Evolutionary conservation across 2,329 filamentous ascomycete genomes (phyloP), one percentile per base, ranked within the genome.

Genomic region (Apiospora marii): DNA sequence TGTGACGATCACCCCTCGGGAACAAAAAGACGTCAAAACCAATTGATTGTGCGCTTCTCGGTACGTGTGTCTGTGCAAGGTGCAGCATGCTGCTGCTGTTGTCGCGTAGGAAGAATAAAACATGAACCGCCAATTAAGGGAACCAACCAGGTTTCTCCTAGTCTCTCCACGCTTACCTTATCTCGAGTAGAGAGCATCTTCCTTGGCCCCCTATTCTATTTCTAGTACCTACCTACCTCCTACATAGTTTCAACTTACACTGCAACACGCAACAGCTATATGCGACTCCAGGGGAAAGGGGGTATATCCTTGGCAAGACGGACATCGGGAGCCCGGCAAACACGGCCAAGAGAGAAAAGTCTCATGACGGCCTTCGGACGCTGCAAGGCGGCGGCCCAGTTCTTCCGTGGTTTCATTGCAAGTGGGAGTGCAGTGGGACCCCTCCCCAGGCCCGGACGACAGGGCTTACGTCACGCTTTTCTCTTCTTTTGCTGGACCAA

Each of bases 321-420:
- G 58, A 41, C 58, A 41, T 30, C 58, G 58, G 58, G 58, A 64
- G 58, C 58, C 58, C 58, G 34, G 58, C 58, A 64, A 64, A 64
- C 37, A 41, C 34, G 58, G 58, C 30, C 58, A 64, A 64, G 34
- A 41, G 34, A 37, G 34, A 64, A 64, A 37, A 64, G 58, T 41
- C 34, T 64, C 58, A 64, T 41, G 58, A 13, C 58, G 58, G 58
- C n/a, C 58, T n/a, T 64, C 58, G 58, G 58, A 13, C 58, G 34
- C 58, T 64, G 19, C 58, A 41, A 64, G 58, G 58, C 58, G 58
- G 30, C 58, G 34, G 58, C 22, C 58, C 58, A 64, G 6, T 64
- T 22, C 30, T 64, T 64, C 30, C 58, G 58, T 41, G 19, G 58
- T 64, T 64, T n/a, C 58, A 64, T 64, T 64, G 58, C 8, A 64